These are phyloP conservation scores for Cyberlindnera mississippiensis DNA, from an alignment of 805 yeast species.

Conservation along the genomic window DNA sequence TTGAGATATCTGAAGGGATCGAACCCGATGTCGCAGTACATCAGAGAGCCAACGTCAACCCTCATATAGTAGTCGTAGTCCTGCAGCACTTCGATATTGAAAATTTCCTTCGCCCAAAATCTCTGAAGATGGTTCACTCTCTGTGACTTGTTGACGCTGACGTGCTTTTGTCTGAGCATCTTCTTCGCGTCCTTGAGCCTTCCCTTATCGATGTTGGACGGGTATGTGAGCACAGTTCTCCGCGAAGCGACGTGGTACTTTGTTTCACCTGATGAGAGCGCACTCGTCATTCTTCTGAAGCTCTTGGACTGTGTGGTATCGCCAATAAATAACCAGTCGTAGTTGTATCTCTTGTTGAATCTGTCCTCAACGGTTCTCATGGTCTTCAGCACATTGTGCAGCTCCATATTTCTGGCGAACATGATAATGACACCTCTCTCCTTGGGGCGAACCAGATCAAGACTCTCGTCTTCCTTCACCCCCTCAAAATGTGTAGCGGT, in stretches of 20 bases:
- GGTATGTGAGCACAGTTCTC: slow-evolving; percentile 41
- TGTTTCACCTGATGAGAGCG: slow-evolving; percentile 49
- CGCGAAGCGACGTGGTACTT: slow-evolving; percentile 59
- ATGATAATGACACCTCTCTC: slow-evolving; percentile 64
- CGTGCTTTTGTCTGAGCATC: slow-evolving; percentile 35
- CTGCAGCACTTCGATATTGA: slow-evolving; percentile 37
- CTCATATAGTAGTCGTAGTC: slow-evolving; percentile 51
- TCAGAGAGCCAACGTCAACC: slow-evolving; percentile 42
- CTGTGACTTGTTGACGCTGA: slow-evolving; percentile 51
- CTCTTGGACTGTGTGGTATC: slow-evolving; percentile 53
- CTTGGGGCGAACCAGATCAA: slow-evolving; percentile 15
- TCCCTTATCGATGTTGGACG: slow-evolving; percentile 7
- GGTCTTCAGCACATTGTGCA: slow-evolving; percentile 50
- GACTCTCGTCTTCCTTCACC: not conserved
- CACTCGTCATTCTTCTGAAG: slow-evolving; percentile 43
- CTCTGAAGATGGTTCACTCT: slow-evolving; percentile 56
- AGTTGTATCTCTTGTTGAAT: slow-evolving; percentile 54
- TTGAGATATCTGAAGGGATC: slow-evolving; percentile 49
- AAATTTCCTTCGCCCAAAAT: slow-evolving; percentile 44
- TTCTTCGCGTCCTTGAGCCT: slow-evolving; percentile 30
- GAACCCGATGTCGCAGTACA: slow-evolving; percentile 44
- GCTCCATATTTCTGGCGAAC: slow-evolving; percentile 61
- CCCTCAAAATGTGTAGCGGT: slow-evolving; percentile 2
- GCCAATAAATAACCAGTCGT: slow-evolving; percentile 76
- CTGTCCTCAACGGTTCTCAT: slow-evolving; percentile 61